Evolutionary conservation across 352 stramenopile species (phyloP), one percentile per base, ranked within the genome.

Genomic region (Salisapilia sapeloensis): DNA sequence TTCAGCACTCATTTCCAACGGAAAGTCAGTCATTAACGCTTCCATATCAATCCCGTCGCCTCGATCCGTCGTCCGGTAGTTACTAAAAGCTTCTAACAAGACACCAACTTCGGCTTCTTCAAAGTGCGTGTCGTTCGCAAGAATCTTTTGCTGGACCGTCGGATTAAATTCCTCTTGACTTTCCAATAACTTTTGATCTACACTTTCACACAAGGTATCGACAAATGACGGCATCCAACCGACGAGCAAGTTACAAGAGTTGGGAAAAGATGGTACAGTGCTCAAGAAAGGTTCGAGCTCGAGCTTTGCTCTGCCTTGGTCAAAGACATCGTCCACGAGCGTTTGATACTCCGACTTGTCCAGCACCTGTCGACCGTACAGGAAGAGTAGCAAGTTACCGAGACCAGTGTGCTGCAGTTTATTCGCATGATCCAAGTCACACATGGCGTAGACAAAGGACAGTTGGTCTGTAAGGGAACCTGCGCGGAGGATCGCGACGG

Each of bases 111-210:
- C 76, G 29, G 85, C 85, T 0, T 56, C 54, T 14, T 39, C 84
- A 35, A 91, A 83, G 6, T 64, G 61, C 11, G 76, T 91, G 38
- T 89, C 76, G 16, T 60, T 82, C 16, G 74, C 70, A 4, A 91
- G 49, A 24, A 91, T 91, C 38, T 91, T 91, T 33, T 86, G 66
- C 44, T 91, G 76, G 4, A 89, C 76, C 21, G 72, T 65, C 16
- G 76, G 76, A 34, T 91, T 91, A 33, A 87, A 91, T 40, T 89
- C 72, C 47, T 91, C 76, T 33, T 91, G 76, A 0, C 70, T 82
- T 29, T 91, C 76, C 16, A 91, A 53, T 27, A 91, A 37, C 20
- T 81, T 50, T 10, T 66, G 71, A 27, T 85, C 54, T 2, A 70
- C 67, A 13, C 64, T 83, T 42, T 91, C 76, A 35, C 72, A 89